Conservation (phyloP, 164 flowering plant species). For the Pachysandra terminalis region DNA sequence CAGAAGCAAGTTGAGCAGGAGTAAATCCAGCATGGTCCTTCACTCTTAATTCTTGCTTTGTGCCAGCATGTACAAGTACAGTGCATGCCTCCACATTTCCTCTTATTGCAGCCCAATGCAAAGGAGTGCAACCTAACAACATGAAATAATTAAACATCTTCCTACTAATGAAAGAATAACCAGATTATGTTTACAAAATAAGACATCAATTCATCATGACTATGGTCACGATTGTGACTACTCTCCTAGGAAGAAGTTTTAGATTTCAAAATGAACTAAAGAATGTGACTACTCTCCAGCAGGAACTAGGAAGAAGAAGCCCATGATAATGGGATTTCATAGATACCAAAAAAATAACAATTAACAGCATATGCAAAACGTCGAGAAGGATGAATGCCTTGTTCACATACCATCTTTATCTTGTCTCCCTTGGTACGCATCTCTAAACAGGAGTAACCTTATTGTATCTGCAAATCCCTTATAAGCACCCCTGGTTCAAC, state of each 20-base stretch:
- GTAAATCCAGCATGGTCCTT: constrained; percentile 87
- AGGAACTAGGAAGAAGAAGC: no score
- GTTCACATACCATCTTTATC: constrained; percentile 65
- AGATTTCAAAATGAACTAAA: no score
- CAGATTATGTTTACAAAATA: neutral
- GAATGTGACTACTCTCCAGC: no score
- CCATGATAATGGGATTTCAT: no score
- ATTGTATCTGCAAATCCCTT: constrained; percentile 84
- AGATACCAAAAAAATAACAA: neutral
- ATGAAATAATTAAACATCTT: constrained; percentile 7
- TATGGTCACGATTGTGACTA: no score
- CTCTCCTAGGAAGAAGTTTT: no score
- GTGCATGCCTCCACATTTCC: constrained; percentile 86
- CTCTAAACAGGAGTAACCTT: constrained; percentile 83
- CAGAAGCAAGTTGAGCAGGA: constrained; percentile 82
- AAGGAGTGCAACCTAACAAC: constrained; percentile 82
- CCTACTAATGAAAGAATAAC: neutral
- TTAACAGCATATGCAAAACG: neutral
- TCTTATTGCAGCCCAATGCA: constrained; percentile 92
- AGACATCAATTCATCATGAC: neutral
- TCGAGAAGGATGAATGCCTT: constrained; percentile 1
- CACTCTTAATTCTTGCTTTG: constrained; percentile 62
- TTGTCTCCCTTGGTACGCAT: constrained; percentile 76
- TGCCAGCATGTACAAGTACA: constrained; percentile 82
- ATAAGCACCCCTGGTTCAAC: constrained; percentile 84